phyloP scores from a whole-genome alignment of 2,329 filamentous ascomycete genomes.

The Colletotrichum sp. region DNA sequence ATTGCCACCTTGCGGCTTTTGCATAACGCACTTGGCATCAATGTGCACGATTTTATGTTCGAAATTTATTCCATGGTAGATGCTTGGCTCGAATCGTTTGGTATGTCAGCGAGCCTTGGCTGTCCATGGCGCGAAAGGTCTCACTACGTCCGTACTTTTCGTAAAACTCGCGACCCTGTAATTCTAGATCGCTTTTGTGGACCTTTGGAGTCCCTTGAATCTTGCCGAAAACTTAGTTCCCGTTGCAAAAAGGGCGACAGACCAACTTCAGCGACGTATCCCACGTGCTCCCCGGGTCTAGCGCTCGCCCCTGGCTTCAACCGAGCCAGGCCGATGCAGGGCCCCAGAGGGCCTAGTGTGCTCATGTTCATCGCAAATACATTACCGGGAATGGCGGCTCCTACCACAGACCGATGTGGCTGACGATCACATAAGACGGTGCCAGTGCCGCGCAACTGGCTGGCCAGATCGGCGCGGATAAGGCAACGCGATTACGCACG shows the following conservation, averaged over 20 bases:
- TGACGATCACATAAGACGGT: not conserved
- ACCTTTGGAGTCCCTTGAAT: not conserved
- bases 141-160: not conserved
- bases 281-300: slow-evolving; percentile 3
- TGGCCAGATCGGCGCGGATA: not conserved
- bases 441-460: not conserved
- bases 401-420: not conserved
- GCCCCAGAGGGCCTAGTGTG: not conserved
- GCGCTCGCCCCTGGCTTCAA: not conserved
- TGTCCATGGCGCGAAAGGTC: not conserved
- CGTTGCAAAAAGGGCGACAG: not conserved
- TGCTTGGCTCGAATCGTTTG: not conserved
- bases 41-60: not conserved
- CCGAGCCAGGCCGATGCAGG: too few species aligned
- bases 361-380: not conserved
- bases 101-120: not conserved
- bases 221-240: not conserved
- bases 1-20: not conserved
- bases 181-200: not conserved
- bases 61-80: not conserved
- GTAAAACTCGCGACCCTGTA: not conserved
- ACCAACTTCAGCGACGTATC: not conserved
- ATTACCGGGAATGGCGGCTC: not conserved
- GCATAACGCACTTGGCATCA: not conserved
- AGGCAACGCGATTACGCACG: not conserved